Conservation (phyloP, 257 asterid species). For the Hygrophila difformis region DNA sequence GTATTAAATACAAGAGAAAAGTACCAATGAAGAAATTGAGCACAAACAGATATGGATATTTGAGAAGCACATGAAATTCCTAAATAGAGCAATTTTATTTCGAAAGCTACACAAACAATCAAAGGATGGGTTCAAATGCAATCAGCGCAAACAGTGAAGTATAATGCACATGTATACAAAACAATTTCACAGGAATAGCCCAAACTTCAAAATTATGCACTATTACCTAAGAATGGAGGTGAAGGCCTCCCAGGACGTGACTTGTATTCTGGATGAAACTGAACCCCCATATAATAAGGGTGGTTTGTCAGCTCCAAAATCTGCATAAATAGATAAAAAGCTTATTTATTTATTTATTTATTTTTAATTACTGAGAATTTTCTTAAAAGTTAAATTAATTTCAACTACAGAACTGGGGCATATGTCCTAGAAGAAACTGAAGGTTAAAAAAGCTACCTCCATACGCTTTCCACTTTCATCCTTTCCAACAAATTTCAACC, state of each 20-base stretch:
- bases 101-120: too few species aligned
- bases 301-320: slow-evolving; percentile 65
- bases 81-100: too few species aligned
- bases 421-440: too few species aligned
- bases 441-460: slow-evolving; percentile 60
- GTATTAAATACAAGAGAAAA: neutral
- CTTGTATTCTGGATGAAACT: slow-evolving; percentile 91
- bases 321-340: slow-evolving; percentile 45
- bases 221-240: slow-evolving; percentile 59
- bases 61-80: too few species aligned
- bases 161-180: neutral
- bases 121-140: too few species aligned
- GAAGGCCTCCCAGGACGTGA: slow-evolving; percentile 93
- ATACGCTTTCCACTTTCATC: slow-evolving; percentile 68
- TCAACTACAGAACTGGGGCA: too few species aligned
- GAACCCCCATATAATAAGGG: slow-evolving; percentile 82
- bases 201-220: too few species aligned
- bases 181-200: too few species aligned
- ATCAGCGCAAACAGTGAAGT: neutral
- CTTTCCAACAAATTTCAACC: slow-evolving; percentile 60
- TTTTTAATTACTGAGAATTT: too few species aligned
- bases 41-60: too few species aligned
- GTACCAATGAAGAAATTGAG: neutral
- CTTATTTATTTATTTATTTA: too few species aligned
- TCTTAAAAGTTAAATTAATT: too few species aligned